Evolutionary conservation across 257 asterid genomes (phyloP), one percentile per base, ranked within the genome.

Genomic region (Fraxinus quadrangulata): DNA sequence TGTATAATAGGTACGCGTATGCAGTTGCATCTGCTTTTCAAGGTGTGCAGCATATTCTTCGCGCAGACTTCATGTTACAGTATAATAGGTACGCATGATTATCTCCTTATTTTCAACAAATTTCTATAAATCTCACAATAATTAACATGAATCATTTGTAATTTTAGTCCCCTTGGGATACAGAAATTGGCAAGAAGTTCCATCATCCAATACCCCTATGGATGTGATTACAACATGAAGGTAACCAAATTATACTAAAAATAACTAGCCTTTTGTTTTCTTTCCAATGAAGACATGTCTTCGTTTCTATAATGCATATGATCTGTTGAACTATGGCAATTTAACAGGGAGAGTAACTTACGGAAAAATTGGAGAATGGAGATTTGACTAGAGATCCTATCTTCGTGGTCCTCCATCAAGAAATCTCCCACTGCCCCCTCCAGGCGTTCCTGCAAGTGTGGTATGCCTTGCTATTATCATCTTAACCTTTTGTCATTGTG

Each of bases 381-480:
- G 98, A 87, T 96, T 96, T 70, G 99, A 96, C 86, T 92, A 96
- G 88, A 88, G 99, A 85, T 90, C 98, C 21, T 83, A 92, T 78
- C 89, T 88, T 74, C 84, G 84, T 2, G 91, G 92, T 31, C 94
- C 94, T 42, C 98, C 98, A 1, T 97, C 98, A 13, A 87, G 79
- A 82, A 96, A 96, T 82, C 84, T 93, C 39, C 75, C 97, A 5
- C 76, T 93, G 65, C 99, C 99, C 75, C 99, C 99, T 80, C 97
- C 90, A 23, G 97, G 99, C 11, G 95, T 96, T 77, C 98, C 99
- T 70, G 96, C 93, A 76, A 93, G 97, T 78, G 99, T 96, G 97
- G 98, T 96, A 90, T 78, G 96, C 75, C 63, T 73, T 78, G 56
- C 54, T 36, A 54, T 69, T 69, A 33, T 49, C 61, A 34, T 40